These are phyloP conservation scores for Chimonanthus praecox DNA, from an alignment of 164 flowering plant genomes.

Conservation along the genomic window DNA sequence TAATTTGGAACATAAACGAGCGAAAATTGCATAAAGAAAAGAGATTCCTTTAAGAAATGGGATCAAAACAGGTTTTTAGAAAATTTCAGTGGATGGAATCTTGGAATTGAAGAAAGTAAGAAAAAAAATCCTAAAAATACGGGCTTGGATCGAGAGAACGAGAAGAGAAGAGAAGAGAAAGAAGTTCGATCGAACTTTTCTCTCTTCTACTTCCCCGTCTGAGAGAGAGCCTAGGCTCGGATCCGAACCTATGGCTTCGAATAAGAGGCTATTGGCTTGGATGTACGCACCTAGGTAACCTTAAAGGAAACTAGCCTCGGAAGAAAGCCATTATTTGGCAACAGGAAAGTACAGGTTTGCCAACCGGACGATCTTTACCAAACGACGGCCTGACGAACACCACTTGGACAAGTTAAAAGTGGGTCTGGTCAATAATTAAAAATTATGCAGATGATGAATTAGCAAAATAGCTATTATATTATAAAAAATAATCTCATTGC, in stretches of 20 bases:
- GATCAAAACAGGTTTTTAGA: slow-evolving; percentile 5
- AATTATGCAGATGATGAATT: no score
- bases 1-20: not conserved
- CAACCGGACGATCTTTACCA: no score
- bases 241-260: slow-evolving; percentile 11
- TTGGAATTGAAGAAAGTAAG: not conserved
- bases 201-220: slow-evolving; percentile 1
- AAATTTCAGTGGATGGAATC: not conserved
- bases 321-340: not conserved
- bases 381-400: no score
- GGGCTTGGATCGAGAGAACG: not conserved
- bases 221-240: not conserved
- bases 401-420: no score
- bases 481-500: no score
- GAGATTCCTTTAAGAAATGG: not conserved
- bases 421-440: no score
- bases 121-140: not conserved
- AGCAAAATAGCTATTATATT: no score
- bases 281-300: not conserved
- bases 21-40: not conserved
- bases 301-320: not conserved
- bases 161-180: slow-evolving; percentile 3
- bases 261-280: slow-evolving; percentile 3
- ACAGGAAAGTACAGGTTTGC: no score
- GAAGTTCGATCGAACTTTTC: not conserved